Evolutionary conservation across 768 basidiomycete genomes (phyloP).

Genomic region (Aureoboletus auriporus): DNA sequence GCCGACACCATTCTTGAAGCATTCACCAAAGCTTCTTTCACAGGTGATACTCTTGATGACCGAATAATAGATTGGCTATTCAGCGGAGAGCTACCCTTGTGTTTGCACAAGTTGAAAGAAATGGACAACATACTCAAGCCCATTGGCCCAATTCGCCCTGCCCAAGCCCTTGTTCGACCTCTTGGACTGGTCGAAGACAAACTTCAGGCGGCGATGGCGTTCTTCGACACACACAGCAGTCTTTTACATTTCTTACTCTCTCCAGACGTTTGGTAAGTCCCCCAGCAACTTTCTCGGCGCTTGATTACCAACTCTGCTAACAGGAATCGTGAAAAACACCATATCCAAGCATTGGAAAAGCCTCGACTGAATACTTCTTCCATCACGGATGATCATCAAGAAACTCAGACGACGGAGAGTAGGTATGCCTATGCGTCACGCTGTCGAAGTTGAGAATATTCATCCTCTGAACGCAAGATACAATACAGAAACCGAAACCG

Average conservation of each 20-base stretch:
- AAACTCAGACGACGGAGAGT: too few relatives aligned
- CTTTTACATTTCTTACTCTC: not conserved
- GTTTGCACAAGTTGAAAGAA: not conserved
- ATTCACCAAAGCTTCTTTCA: not conserved
- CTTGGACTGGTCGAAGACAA: not conserved
- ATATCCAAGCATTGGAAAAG: not conserved
- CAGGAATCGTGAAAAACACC: not conserved
- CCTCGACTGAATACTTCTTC: not conserved
- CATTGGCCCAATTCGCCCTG: not conserved
- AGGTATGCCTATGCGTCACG: too few relatives aligned
- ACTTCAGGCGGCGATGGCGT: not conserved
- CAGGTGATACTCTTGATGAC: not conserved
- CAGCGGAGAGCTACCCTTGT: not conserved
- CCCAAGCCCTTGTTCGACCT: not conserved
- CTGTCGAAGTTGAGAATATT: too few relatives aligned
- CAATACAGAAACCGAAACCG: too few relatives aligned
- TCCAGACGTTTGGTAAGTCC: not conserved
- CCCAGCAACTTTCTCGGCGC: too few relatives aligned
- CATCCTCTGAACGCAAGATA: too few relatives aligned
- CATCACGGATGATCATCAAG: too few relatives aligned
- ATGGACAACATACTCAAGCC: not conserved
- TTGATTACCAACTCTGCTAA: not conserved
- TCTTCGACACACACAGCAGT: not conserved
- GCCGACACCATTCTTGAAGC: not conserved
- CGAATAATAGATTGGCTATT: not conserved